A percentile compares a stretch with the other conserved stretches of the same genome.
These are phyloP conservation scores for Barnettozyma sp. DNA, from an alignment of 805 yeast genomes.

Conservation along the genomic window DNA sequence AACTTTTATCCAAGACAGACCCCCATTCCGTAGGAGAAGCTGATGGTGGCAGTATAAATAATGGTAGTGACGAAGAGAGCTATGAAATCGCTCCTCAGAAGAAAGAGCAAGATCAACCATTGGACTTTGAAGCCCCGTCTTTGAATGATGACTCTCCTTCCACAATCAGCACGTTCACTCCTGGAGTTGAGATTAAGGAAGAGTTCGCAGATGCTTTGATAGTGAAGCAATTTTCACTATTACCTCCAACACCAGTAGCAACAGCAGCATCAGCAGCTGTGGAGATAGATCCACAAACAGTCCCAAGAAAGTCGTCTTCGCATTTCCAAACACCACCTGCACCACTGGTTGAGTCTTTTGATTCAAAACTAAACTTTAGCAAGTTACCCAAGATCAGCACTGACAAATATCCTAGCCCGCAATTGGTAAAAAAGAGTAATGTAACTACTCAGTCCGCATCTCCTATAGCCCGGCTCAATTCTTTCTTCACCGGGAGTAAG, in stretches of 20 bases:
- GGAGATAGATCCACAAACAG: too few species aligned
- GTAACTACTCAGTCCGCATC: too few species aligned
- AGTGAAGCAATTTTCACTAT: neutral
- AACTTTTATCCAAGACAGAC: slow-evolving; percentile 1
- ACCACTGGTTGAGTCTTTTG: slow-evolving; percentile 10
- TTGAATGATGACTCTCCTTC: slow-evolving; percentile 1
- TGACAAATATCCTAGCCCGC: too few species aligned
- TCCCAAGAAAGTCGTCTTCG: slow-evolving; percentile 6
- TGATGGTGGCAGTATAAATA: neutral
- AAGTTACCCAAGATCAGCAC: too few species aligned
- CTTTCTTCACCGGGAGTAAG: slow-evolving; percentile 12
- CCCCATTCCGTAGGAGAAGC: slow-evolving; percentile 7
- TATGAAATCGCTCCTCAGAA: neutral
- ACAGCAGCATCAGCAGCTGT: too few species aligned
- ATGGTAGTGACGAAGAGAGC: neutral
- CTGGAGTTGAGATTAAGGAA: neutral
- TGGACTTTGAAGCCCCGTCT: neutral
- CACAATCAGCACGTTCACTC: slow-evolving; percentile 1
- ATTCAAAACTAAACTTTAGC: slow-evolving; percentile 5
- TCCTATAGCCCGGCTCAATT: slow-evolving; percentile 21
- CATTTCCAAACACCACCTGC: slow-evolving; percentile 16
- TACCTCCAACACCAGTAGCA: neutral
- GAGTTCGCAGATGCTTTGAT: slow-evolving; percentile 1
- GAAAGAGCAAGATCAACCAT: neutral
- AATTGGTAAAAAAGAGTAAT: too few species aligned